Percentiles rank a stretch among this genome's conserved stretches.
These are phyloP conservation scores for Penicillium lividum DNA, from an alignment of 495 filamentous ascomycete species.

Conservation along the genomic window DNA sequence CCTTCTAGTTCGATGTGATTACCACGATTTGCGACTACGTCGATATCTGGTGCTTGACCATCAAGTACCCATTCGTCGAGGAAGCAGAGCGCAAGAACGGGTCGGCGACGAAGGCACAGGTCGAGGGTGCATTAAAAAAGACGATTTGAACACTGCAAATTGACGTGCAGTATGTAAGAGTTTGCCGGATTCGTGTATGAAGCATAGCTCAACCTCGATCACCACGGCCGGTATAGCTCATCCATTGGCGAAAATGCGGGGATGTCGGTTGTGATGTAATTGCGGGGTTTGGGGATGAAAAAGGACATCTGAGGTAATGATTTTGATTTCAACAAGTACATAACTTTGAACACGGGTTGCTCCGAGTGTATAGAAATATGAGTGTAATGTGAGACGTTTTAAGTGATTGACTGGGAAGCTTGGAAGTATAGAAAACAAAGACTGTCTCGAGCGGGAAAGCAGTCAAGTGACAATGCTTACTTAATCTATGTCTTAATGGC, in stretches of 20 bases:
- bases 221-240: constrained; percentile 15
- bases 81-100: constrained; percentile 26
- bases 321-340: constrained; percentile 23
- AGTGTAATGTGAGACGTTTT: constrained; percentile 24
- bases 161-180: not conserved
- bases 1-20: constrained; percentile 74
- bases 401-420: not conserved
- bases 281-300: not conserved
- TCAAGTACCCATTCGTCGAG: constrained; percentile 65
- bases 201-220: constrained; percentile 24
- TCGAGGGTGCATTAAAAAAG: constrained; percentile 35
- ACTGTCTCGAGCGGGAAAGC: constrained; percentile 27
- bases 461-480: constrained; percentile 6
- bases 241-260: constrained; percentile 14
- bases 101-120: constrained; percentile 22
- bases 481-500: constrained; percentile 3
- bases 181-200: constrained; percentile 11
- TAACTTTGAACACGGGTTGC: constrained; percentile 7
- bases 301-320: constrained; percentile 19
- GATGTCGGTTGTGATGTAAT: constrained; percentile 8
- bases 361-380: constrained; percentile 13
- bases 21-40: constrained; percentile 96
- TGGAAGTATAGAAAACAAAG: constrained; percentile 2
- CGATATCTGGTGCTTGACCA: constrained; percentile 97
- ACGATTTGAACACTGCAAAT: constrained; percentile 20